phyloP scores from a whole-genome alignment of 1,284 basidiomycete species.

The Moniliella sp. region DNA sequence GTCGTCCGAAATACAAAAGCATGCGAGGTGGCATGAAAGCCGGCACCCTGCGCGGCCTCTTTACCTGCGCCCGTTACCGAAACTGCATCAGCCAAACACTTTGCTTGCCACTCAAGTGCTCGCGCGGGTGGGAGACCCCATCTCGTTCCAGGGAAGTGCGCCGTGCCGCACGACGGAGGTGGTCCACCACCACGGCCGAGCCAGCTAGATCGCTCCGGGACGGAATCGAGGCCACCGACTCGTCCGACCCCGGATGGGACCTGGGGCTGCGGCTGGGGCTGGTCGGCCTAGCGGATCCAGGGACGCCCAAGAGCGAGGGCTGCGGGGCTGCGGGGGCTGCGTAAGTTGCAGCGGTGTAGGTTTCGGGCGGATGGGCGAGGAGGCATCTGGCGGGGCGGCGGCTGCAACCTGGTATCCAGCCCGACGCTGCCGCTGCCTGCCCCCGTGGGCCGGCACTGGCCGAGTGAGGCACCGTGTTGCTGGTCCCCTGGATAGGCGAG shows the following conservation, averaged over 20 bases:
- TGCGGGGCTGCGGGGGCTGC: conserved; percentile 7
- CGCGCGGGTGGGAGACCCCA: not conserved
- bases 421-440: too few relatives aligned
- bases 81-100: not conserved
- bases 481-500: too few relatives aligned
- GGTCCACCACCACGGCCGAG: conserved; percentile 12
- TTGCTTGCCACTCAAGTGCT: conserved; percentile 1
- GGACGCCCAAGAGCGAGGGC: conserved; percentile 7
- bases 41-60: not conserved
- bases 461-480: too few relatives aligned
- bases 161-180: conserved; percentile 13
- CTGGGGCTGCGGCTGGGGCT: not conserved
- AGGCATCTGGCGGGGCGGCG: too few relatives aligned
- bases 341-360: conserved; percentile 10
- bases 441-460: too few relatives aligned
- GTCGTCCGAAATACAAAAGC: too few relatives aligned
- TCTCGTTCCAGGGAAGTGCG: conserved; percentile 11
- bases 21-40: not conserved
- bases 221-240: not conserved
- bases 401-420: too few relatives aligned
- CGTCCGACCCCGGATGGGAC: conserved; percentile 2
- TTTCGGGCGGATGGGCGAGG: not conserved
- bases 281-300: conserved; percentile 5
- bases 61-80: not conserved
- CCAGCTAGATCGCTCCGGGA: conserved; percentile 3